These are phyloP conservation scores for Neocallimastix lanati DNA, from an alignment of 192 early-diverging fungal species.

Conservation along the genomic window DNA sequence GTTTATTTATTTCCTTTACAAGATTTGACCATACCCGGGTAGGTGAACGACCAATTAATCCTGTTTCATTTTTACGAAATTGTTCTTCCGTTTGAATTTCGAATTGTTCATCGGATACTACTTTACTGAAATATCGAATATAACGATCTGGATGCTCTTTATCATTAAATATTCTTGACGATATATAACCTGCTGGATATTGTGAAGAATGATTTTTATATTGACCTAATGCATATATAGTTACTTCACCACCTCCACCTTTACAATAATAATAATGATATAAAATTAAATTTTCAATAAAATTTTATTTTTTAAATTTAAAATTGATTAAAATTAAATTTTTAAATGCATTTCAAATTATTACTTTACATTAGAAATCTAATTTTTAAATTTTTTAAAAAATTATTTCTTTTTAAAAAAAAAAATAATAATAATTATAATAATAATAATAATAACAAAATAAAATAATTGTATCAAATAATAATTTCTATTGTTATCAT, in stretches of 20 bases:
- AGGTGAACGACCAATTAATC: background rate
- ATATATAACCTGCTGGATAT: background rate
- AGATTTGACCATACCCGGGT: background rate
- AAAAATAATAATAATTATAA: too few relatives aligned
- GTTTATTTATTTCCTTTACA: background rate
- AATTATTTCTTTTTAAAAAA: too few relatives aligned
- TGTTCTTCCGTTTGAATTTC: background rate
- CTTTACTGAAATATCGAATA: background rate
- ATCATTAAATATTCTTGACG: background rate
- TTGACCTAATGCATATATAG: background rate
- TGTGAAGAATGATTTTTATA: background rate
- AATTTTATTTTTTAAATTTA: too few relatives aligned
- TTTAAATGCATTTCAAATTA: too few relatives aligned
- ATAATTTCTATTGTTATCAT: too few relatives aligned
- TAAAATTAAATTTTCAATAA: too few relatives aligned
- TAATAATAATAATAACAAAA: too few relatives aligned
- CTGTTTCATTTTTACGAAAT: background rate
- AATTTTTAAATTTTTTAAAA: too few relatives aligned
- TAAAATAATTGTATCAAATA: too few relatives aligned
- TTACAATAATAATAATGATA: too few relatives aligned
- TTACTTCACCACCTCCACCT: background rate
- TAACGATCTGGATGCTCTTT: background rate
- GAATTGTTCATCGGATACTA: background rate
- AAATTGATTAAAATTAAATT: too few relatives aligned
- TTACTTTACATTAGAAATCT: too few relatives aligned